Conservation (phyloP, 805 yeast species). For the Lipomyces oligophaga region DNA sequence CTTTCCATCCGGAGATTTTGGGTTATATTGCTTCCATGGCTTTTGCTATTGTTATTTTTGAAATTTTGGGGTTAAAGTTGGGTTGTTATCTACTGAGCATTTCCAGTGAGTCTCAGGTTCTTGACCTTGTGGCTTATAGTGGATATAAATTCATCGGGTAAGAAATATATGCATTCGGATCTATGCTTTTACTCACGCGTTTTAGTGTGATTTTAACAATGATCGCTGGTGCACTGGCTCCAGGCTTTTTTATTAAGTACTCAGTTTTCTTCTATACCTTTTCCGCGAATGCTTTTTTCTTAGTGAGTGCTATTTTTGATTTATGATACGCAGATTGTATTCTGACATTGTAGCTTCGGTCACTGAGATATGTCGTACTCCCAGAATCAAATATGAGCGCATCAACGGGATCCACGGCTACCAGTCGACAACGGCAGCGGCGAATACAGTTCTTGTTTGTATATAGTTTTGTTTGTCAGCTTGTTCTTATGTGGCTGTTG, state of each 20-base stretch:
- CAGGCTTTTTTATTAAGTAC: constrained; percentile 45
- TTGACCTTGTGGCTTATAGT: constrained; percentile 83
- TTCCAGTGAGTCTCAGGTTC: constrained; percentile 48
- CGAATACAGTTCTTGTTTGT: constrained; percentile 83
- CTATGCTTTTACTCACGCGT: constrained; percentile 42
- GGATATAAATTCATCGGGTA: constrained; percentile 93
- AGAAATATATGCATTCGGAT: constrained; percentile 32
- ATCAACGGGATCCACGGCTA: constrained; percentile 44
- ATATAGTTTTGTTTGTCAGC: constrained; percentile 79
- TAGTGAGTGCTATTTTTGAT: constrained; percentile 48
- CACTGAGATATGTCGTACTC: constrained; percentile 62
- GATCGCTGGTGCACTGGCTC: constrained; percentile 35
- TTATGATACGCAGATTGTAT: constrained; percentile 47
- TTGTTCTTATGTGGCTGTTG: constrained; percentile 70
- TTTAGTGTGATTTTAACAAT: constrained; percentile 37
- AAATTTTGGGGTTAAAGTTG: constrained; percentile 67
- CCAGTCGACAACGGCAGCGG: constrained; percentile 65
- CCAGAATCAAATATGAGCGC: constrained; percentile 50
- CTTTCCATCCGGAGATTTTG: constrained; percentile 87
- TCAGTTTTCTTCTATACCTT: constrained; percentile 49
- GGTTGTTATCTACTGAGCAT: constrained; percentile 69
- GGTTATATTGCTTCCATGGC: constrained; percentile 86
- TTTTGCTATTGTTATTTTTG: constrained; percentile 73
- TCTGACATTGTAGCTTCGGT: constrained; percentile 41
- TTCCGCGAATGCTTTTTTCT: constrained; percentile 52